phyloP scores from a whole-genome alignment of 2,329 filamentous ascomycete species.

The Fusarium anthophilum region DNA sequence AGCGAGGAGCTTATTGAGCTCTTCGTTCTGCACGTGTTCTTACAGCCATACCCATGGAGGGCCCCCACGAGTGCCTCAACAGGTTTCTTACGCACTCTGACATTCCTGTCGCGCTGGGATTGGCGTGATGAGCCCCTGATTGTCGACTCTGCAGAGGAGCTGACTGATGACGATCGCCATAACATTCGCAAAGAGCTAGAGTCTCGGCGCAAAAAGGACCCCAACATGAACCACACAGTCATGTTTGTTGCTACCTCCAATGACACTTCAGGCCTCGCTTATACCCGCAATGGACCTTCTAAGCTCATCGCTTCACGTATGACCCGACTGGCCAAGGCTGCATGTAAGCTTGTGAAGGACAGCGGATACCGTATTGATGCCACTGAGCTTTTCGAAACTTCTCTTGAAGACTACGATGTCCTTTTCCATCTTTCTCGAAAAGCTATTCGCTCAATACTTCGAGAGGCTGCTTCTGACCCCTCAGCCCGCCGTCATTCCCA shows the following conservation, averaged over 20 bases:
- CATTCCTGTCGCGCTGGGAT: conserved; percentile 87
- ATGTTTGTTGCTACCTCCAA: conserved; percentile 84
- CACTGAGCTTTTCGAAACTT: conserved; percentile 72
- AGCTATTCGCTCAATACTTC: conserved; percentile 54
- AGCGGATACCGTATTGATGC: conserved; percentile 62
- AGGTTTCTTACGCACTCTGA: conserved; percentile 83
- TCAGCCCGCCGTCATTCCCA: conserved; percentile 55
- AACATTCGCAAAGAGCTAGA: conserved; percentile 77
- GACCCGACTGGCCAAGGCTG: conserved; percentile 82
- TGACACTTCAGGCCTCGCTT: conserved; percentile 81
- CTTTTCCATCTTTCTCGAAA: conserved; percentile 75
- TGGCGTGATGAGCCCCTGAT: conserved; percentile 87
- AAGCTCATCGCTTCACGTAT: conserved; percentile 87
- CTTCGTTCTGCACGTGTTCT: conserved; percentile 79
- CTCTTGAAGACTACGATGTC: conserved; percentile 84
- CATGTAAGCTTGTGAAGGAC: conserved; percentile 68
- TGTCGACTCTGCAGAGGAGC: conserved; percentile 72
- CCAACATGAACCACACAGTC: conserved; percentile 83
- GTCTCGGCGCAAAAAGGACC: conserved; percentile 88
- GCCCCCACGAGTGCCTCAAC: conserved; percentile 79
- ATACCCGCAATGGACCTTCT: conserved; percentile 76
- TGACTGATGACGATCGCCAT: conserved; percentile 69
- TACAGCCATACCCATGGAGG: conserved; percentile 83
- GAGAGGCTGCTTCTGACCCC: conserved; percentile 50
- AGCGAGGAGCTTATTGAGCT: conserved; percentile 86